Conservation (phyloP, 305 asterid genomes). For the Rubia tinctorum region DNA sequence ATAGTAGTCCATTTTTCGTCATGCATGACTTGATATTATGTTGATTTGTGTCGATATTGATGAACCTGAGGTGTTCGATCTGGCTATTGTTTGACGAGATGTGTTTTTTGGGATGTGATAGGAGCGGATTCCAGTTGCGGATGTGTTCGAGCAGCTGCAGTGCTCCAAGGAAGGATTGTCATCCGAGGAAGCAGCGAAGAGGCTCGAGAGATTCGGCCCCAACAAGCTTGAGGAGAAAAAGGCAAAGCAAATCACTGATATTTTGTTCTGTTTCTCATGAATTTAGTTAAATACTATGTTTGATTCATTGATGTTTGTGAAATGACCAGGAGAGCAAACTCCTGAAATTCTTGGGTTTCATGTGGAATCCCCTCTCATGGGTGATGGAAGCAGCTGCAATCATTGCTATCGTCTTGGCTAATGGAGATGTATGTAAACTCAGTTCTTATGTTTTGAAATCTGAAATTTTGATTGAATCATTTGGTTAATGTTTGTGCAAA, state of each 20-base stretch:
- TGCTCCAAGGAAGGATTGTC: slow-evolving; percentile 65
- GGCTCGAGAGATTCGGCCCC: slow-evolving; percentile 68
- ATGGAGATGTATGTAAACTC: slow-evolving; percentile 49
- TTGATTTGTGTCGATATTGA: not conserved
- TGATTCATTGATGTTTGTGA: not conserved
- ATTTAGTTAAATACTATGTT: not conserved
- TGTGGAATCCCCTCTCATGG: slow-evolving; percentile 85
- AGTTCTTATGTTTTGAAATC: too few species aligned
- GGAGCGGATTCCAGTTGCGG: slow-evolving; percentile 76
- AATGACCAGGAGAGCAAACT: slow-evolving; percentile 58
- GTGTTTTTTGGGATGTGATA: slow-evolving; percentile 14
- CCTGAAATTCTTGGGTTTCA: slow-evolving; percentile 62
- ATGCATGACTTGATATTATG: not conserved
- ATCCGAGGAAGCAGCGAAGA: slow-evolving; percentile 42
- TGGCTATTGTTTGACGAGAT: not conserved
- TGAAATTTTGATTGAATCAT: not conserved
- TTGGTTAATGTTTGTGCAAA: not conserved
- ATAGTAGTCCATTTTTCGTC: too few species aligned
- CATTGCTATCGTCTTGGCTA: slow-evolving; percentile 64
- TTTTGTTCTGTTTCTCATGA: not conserved
- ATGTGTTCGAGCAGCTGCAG: slow-evolving; percentile 54
- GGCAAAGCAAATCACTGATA: slow-evolving; percentile 17
- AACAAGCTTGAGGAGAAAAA: slow-evolving; percentile 91
- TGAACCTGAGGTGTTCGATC: not conserved
- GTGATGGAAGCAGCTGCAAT: slow-evolving; percentile 75